phyloP scores from a whole-genome alignment of 164 flowering plant species.

The Annona squamosa region DNA sequence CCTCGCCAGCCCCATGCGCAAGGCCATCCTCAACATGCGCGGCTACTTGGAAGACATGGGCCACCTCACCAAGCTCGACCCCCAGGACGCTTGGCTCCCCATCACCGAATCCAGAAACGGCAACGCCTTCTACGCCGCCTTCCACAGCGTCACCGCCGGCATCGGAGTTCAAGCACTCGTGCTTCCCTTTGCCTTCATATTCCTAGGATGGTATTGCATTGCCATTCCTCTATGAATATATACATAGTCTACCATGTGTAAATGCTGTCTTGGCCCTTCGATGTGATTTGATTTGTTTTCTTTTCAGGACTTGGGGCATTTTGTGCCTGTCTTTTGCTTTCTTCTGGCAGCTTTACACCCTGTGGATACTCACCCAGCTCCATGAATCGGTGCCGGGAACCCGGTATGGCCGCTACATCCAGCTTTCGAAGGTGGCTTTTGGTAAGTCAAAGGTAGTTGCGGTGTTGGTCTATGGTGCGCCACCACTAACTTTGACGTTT shows the following conservation, averaged over 20 bases:
- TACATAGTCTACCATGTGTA: background rate
- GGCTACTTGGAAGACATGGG: conserved; percentile 45
- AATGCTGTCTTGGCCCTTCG: background rate
- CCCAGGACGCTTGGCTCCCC: conserved; percentile 73
- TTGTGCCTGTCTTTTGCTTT: conserved; percentile 39
- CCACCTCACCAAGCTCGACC: conserved; percentile 46
- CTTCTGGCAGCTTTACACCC: conserved; percentile 71
- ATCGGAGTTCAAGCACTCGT: conserved; percentile 76
- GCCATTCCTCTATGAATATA: background rate
- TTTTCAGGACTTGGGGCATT: conserved; percentile 71
- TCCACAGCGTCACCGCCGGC: conserved; percentile 64
- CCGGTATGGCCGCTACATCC: conserved; percentile 60
- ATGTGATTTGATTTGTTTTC: background rate
- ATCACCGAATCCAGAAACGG: conserved; percentile 83
- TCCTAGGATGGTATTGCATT: conserved; percentile 63
- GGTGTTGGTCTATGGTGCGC: too few species aligned
- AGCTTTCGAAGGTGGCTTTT: conserved; percentile 49
- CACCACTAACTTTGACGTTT: too few species aligned
- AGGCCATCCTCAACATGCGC: conserved; percentile 38
- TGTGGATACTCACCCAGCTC: conserved; percentile 51
- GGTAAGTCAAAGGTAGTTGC: conserved; percentile 30
- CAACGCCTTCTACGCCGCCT: conserved; percentile 54
- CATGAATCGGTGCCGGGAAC: conserved; percentile 51
- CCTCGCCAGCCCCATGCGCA: conserved; percentile 46
- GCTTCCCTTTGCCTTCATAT: conserved; percentile 64